Percentiles rank a stretch among this genome's conserved stretches.
Evolutionary conservation across 2,329 filamentous ascomycete species (phyloP).

Genomic region (Epichloe hybrida): DNA sequence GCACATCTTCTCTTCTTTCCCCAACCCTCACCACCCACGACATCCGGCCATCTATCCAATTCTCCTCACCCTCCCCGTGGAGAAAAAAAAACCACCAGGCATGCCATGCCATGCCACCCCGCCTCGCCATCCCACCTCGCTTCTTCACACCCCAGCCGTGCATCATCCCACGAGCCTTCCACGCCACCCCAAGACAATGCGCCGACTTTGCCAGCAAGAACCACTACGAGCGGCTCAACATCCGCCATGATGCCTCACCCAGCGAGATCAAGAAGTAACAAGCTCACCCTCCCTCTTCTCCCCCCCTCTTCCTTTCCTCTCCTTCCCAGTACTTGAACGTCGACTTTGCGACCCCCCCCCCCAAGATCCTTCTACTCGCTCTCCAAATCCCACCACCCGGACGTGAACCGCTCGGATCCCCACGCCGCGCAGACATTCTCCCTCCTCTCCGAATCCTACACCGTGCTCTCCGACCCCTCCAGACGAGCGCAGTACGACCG

Average conservation of each 20-base stretch:
- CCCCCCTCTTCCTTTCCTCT: neutral
- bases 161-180: slow-evolving; percentile 14
- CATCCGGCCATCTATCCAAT: too few relatives aligned
- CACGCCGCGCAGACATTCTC: slow-evolving; percentile 63
- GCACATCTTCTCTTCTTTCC: too few relatives aligned
- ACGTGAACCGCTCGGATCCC: slow-evolving; percentile 71
- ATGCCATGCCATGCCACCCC: slow-evolving; percentile 38
- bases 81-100: slow-evolving; percentile 25
- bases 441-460: slow-evolving; percentile 73
- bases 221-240: slow-evolving; percentile 71
- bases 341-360: neutral
- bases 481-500: slow-evolving; percentile 76
- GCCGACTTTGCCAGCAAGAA: slow-evolving; percentile 27
- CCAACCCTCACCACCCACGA: too few relatives aligned
- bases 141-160: slow-evolving; percentile 7
- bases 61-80: neutral
- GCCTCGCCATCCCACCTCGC: neutral
- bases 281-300: neutral
- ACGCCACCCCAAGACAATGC: neutral
- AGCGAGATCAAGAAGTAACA: slow-evolving; percentile 72
- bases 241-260: slow-evolving; percentile 55
- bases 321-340: neutral
- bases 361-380: slow-evolving; percentile 70
- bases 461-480: slow-evolving; percentile 54
- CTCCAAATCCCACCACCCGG: slow-evolving; percentile 85